Evolutionary conservation across 2,329 filamentous ascomycete genomes (phyloP).

Genomic region (Epichloe festucae): DNA sequence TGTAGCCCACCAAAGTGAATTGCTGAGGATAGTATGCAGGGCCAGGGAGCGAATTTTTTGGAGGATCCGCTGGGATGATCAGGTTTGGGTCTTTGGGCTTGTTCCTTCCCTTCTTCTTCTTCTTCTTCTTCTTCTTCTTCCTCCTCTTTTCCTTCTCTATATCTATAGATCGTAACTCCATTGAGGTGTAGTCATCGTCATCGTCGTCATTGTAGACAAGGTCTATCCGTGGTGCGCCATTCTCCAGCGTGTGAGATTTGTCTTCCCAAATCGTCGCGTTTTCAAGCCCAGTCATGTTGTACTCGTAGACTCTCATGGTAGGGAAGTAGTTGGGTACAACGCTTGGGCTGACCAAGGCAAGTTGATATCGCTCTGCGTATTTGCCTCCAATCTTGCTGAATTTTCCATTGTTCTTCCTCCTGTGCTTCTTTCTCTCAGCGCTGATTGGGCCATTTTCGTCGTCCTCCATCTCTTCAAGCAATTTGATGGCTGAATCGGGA

Average conservation of each 20-base stretch:
- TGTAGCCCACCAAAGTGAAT: slow-evolving; percentile 66
- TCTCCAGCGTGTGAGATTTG: slow-evolving; percentile 8
- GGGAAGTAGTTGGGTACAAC: slow-evolving; percentile 90
- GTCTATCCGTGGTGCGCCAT: neutral
- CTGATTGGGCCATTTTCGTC: slow-evolving; percentile 9
- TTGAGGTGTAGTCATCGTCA: slow-evolving; percentile 13
- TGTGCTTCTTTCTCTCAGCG: slow-evolving; percentile 17
- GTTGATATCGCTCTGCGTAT: slow-evolving; percentile 73
- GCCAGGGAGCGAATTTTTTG: slow-evolving; percentile 60
- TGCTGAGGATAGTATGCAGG: slow-evolving; percentile 83
- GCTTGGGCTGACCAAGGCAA: slow-evolving; percentile 72
- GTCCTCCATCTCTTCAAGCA: slow-evolving; percentile 7
- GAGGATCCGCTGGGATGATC: slow-evolving; percentile 56
- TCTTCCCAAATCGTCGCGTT: slow-evolving; percentile 34
- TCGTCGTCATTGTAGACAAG: neutral
- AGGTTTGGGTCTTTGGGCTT: slow-evolving; percentile 48
- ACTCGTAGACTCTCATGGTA: slow-evolving; percentile 79
- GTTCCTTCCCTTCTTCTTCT: slow-evolving; percentile 33
- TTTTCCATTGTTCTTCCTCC: slow-evolving; percentile 35
- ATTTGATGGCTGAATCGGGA: slow-evolving; percentile 35
- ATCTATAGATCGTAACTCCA: slow-evolving; percentile 18
- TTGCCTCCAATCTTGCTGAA: slow-evolving; percentile 58
- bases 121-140: slow-evolving; percentile 31
- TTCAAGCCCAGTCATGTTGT: slow-evolving; percentile 75
- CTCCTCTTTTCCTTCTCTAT: slow-evolving; percentile 18